Evolutionary conservation across 139 green algal species (phyloP).

Genomic region (Volvox africanus): DNA sequence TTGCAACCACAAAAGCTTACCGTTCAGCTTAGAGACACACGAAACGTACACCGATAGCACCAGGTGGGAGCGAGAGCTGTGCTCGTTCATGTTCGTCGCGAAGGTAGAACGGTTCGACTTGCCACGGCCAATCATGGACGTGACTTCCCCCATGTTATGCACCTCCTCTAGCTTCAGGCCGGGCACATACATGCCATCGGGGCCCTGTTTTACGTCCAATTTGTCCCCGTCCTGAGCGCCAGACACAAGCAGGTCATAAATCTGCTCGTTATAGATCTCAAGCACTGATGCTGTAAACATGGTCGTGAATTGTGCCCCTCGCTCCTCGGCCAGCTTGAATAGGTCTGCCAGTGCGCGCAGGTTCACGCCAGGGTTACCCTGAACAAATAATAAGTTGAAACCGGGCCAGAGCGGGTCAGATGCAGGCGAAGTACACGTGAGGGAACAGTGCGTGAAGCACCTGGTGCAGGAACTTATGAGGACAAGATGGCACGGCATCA

Average conservation of each 20-base stretch:
- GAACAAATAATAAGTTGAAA: background rate
- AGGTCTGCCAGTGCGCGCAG: slow-evolving; percentile 84
- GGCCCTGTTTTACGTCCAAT: slow-evolving; percentile 74
- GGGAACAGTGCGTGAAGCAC: too few species aligned
- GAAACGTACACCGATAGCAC: slow-evolving; percentile 76
- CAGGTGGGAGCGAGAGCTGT: slow-evolving; percentile 77
- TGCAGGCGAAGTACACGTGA: too few species aligned
- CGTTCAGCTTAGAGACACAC: slow-evolving; percentile 8
- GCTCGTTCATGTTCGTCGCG: slow-evolving; percentile 88
- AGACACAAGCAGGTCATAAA: slow-evolving; percentile 70
- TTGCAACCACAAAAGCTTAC: background rate
- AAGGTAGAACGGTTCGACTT: slow-evolving; percentile 72
- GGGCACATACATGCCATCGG: slow-evolving; percentile 67
- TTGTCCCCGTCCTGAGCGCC: slow-evolving; percentile 70
- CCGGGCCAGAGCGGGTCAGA: too few species aligned
- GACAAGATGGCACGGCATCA: too few species aligned
- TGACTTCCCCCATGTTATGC: slow-evolving; percentile 53
- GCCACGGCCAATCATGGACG: slow-evolving; percentile 61
- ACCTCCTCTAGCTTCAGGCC: slow-evolving; percentile 64
- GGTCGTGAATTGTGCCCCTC: slow-evolving; percentile 60
- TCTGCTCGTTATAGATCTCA: slow-evolving; percentile 88
- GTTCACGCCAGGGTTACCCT: slow-evolving; percentile 83
- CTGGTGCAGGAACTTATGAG: too few species aligned
- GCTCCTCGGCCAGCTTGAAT: slow-evolving; percentile 76
- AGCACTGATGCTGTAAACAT: slow-evolving; percentile 73